These are phyloP conservation scores for Alternaria gansuensis DNA, from an alignment of 2,329 filamentous ascomycete genomes.

Conservation along the genomic window DNA sequence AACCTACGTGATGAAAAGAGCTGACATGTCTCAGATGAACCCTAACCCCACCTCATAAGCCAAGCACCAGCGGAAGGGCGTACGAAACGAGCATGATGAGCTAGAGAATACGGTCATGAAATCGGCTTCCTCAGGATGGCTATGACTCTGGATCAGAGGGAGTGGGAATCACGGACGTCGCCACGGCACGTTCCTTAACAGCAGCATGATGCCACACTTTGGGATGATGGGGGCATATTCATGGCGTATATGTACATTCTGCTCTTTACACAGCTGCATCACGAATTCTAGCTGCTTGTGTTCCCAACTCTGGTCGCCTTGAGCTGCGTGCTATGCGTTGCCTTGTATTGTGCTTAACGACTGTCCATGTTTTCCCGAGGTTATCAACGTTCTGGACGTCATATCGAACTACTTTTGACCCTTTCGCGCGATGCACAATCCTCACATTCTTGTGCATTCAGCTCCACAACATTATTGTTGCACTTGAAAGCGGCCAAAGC, in stretches of 20 bases:
- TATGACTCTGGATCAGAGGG: slow-evolving; percentile 55
- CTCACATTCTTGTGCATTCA: background rate
- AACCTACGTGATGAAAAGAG: slow-evolving; percentile 3
- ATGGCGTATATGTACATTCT: slow-evolving; percentile 53
- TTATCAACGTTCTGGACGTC: background rate
- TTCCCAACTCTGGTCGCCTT: slow-evolving; percentile 23
- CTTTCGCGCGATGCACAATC: background rate
- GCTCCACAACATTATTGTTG: background rate
- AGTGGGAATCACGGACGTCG: slow-evolving; percentile 45
- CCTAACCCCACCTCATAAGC: slow-evolving; percentile 78
- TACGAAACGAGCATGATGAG: slow-evolving; percentile 45
- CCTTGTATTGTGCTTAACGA: background rate
- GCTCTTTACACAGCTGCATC: slow-evolving; percentile 48
- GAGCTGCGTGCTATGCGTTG: slow-evolving; percentile 1
- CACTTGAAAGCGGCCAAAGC: background rate
- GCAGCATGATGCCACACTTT: slow-evolving; percentile 47
- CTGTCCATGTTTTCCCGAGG: background rate
- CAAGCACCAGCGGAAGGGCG: slow-evolving; percentile 33
- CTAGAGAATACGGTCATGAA: slow-evolving; percentile 49
- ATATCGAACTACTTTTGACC: background rate
- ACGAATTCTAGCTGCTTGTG: slow-evolving; percentile 43
- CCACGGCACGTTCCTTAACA: slow-evolving; percentile 42
- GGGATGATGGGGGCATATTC: slow-evolving; percentile 53
- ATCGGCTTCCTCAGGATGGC: slow-evolving; percentile 49
- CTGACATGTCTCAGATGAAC: slow-evolving; percentile 72